Percentiles rank a stretch among this genome's conserved stretches.
phyloP scores from a whole-genome alignment of 345 rosid species.

The Streptanthus diversifolius region DNA sequence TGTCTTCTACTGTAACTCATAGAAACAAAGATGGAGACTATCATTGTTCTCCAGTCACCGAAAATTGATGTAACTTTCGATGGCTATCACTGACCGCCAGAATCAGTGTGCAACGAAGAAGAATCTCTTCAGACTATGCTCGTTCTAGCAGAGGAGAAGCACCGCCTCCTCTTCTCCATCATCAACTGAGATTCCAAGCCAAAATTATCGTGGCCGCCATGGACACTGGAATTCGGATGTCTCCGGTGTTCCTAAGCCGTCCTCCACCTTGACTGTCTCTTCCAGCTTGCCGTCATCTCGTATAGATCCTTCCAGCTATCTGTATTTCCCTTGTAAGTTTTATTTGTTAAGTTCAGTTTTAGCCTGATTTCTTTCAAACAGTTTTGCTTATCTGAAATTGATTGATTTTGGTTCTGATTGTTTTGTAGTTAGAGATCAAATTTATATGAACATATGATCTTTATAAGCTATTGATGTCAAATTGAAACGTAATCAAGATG shows the following conservation, averaged over 20 bases:
- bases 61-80: constrained; percentile 18
- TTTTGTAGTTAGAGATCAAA: no score
- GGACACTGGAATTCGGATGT: constrained; percentile 35
- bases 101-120: constrained; percentile 35
- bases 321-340: constrained; percentile 77
- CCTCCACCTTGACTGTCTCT: constrained; percentile 47
- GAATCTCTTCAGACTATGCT: constrained; percentile 66
- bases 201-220: constrained; percentile 20
- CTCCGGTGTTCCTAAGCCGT: constrained; percentile 24
- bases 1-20: no score
- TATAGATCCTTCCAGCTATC: constrained; percentile 71
- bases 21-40: no score
- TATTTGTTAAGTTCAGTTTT: background rate
- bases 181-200: constrained; percentile 53
- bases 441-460: no score
- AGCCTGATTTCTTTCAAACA: background rate
- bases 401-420: background rate
- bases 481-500: background rate
- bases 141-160: constrained; percentile 64
- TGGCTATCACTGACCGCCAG: constrained; percentile 59
- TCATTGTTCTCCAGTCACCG: constrained; percentile 30
- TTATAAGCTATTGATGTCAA: no score
- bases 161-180: constrained; percentile 47
- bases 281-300: constrained; percentile 83
- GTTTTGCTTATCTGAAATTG: background rate